Conservation (phyloP, 805 yeast species). For the Scheffersomyces lignosus region DNA sequence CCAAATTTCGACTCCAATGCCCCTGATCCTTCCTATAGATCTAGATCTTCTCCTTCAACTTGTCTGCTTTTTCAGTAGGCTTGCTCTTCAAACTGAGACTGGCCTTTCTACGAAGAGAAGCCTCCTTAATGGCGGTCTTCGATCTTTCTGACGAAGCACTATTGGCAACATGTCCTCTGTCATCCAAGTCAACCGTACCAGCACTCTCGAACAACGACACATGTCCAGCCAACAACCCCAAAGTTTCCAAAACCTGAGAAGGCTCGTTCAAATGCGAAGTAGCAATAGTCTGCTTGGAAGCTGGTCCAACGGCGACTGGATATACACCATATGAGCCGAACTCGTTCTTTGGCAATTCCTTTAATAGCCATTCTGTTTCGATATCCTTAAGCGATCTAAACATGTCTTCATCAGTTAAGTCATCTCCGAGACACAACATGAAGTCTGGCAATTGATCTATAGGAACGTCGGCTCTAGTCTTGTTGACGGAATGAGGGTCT, state of each 20-base stretch:
- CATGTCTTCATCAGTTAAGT: conserved; percentile 97
- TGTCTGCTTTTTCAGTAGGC: no score
- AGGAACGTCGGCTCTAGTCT: conserved; percentile 25
- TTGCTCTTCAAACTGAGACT: no score
- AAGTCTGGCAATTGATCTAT: conserved; percentile 71
- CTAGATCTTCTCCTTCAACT: no score
- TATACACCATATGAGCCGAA: conserved; percentile 62
- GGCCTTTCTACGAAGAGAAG: conserved; percentile 7
- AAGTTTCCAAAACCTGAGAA: conserved; percentile 75
- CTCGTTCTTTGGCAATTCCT: conserved; percentile 43
- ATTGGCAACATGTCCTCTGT: conserved; percentile 66
- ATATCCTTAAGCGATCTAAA: conserved; percentile 71
- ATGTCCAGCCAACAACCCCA: conserved; percentile 77
- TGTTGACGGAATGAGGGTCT: conserved; percentile 27
- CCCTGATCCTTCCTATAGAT: no score
- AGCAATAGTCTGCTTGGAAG: conserved; percentile 81
- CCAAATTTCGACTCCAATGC: no score
- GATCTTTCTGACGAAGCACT: conserved; percentile 47
- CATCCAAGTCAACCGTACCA: conserved; percentile 73
- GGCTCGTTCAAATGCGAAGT: conserved; percentile 86
- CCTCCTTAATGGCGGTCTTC: conserved; percentile 36
- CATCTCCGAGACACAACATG: conserved; percentile 90
- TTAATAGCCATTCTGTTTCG: conserved; percentile 51
- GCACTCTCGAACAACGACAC: conserved; percentile 77
- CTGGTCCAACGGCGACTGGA: conserved; percentile 92